phyloP scores from a whole-genome alignment of 2,329 filamentous ascomycete genomes.

The Stagonosporopsis chrysanthemi region DNA sequence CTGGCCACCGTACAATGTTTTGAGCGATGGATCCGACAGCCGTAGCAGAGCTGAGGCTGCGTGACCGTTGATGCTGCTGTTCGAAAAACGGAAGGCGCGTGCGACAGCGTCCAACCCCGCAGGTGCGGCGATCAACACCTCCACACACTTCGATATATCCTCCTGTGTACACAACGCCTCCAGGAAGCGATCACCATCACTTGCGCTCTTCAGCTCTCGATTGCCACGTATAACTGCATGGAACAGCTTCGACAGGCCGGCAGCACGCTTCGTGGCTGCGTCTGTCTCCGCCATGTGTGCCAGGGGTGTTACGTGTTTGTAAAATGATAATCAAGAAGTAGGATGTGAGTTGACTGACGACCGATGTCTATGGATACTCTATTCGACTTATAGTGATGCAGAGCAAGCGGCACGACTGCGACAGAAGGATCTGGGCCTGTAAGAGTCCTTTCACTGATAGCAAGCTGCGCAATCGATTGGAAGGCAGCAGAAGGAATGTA shows the following conservation, averaged over 20 bases:
- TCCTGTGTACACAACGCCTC: constrained; percentile 57
- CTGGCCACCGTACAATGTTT: constrained; percentile 59
- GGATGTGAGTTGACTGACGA: neutral
- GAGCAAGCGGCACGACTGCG: neutral
- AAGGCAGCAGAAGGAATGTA: constrained; percentile 16
- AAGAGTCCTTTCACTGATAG: neutral
- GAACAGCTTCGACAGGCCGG: constrained; percentile 52
- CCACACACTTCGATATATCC: constrained; percentile 52
- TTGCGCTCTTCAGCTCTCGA: constrained; percentile 47
- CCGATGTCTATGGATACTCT: neutral
- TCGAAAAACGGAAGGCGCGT: constrained; percentile 54
- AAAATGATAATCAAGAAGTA: neutral
- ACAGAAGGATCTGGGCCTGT: neutral
- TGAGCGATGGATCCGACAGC: constrained; percentile 55
- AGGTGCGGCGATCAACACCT: constrained; percentile 37
- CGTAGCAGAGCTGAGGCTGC: constrained; percentile 41
- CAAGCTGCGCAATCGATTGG: constrained; percentile 38
- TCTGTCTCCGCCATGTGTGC: constrained; percentile 16
- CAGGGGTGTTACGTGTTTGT: neutral
- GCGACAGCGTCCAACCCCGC: constrained; percentile 47
- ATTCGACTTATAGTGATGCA: neutral
- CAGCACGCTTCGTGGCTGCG: constrained; percentile 27
- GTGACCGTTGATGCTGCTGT: constrained; percentile 53
- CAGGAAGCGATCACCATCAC: constrained; percentile 56
- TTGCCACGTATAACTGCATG: constrained; percentile 50